Percentiles rank a stretch among this genome's conserved stretches.
Conservation (phyloP, 2,329 filamentous ascomycete species). For the Laburnicola sp. region DNA sequence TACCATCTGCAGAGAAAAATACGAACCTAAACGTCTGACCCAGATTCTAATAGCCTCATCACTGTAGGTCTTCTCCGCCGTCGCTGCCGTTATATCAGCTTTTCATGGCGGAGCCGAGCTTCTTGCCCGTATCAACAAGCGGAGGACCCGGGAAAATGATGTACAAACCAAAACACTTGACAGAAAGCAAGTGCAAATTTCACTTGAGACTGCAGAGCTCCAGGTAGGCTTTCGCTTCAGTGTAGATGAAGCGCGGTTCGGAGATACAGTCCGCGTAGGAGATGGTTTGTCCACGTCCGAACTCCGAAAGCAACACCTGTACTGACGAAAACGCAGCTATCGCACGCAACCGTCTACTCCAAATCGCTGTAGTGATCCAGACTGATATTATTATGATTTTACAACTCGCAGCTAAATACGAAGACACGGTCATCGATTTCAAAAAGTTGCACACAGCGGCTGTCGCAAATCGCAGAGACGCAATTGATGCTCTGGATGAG, state of each 20-base stretch:
- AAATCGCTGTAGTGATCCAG: slow-evolving; percentile 47
- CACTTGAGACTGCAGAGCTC: slow-evolving; percentile 43
- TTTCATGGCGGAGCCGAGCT: slow-evolving; percentile 49
- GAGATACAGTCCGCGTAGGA: slow-evolving; percentile 42
- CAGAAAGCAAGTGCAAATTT: slow-evolving; percentile 45
- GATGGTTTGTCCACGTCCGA: slow-evolving; percentile 40
- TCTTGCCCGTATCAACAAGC: slow-evolving; percentile 41
- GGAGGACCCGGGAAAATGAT: slow-evolving; percentile 29
- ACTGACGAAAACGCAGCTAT: slow-evolving; percentile 30
- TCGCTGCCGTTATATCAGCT: slow-evolving; percentile 49
- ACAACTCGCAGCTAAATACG: slow-evolving; percentile 43
- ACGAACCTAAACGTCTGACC: too few species aligned
- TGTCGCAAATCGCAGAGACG: slow-evolving; percentile 40
- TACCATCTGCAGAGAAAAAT: background rate
- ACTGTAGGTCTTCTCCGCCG: slow-evolving; percentile 45
- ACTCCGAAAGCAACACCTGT: slow-evolving; percentile 12
- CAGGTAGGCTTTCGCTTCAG: slow-evolving; percentile 40
- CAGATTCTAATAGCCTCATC: background rate
- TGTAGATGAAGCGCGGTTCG: slow-evolving; percentile 40
- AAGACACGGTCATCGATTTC: slow-evolving; percentile 40
- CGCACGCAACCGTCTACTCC: slow-evolving; percentile 42
- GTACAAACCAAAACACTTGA: slow-evolving; percentile 32
- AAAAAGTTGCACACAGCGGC: slow-evolving; percentile 43
- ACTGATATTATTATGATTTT: slow-evolving; percentile 46
- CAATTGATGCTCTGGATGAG: slow-evolving; percentile 40